Evolutionary conservation across 2,329 filamentous ascomycete species (phyloP).

Genomic region (Fusarium tjaetaba): DNA sequence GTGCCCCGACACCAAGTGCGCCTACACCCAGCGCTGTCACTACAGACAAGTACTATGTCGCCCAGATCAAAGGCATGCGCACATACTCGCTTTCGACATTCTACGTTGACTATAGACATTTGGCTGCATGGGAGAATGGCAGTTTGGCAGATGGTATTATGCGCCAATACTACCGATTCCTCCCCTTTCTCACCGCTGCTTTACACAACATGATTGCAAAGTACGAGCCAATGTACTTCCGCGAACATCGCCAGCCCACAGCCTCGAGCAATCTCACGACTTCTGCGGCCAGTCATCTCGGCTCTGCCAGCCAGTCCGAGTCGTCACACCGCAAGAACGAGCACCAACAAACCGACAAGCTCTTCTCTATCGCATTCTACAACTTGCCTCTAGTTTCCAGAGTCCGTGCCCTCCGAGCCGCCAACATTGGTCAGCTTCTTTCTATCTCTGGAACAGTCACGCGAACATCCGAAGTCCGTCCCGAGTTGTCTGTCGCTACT

Average conservation of each 20-base stretch:
- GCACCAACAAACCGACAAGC: conserved; percentile 96
- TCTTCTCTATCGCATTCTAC: conserved; percentile 94
- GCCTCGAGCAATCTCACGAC: conserved; percentile 77
- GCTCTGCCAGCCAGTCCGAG: conserved; percentile 71
- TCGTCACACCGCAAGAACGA: conserved; percentile 81
- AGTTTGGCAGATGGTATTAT: conserved; percentile 87
- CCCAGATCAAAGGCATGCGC: conserved; percentile 82
- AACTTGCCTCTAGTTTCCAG: conserved; percentile 89
- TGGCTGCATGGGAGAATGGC: conserved; percentile 79
- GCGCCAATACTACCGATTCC: conserved; percentile 92
- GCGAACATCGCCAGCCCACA: conserved; percentile 87
- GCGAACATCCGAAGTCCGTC: conserved; percentile 94
- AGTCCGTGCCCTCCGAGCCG: conserved; percentile 84
- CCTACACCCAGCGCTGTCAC: conserved; percentile 76
- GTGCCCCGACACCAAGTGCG: conserved; percentile 60
- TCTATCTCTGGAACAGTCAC: conserved; percentile 98
- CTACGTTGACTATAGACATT: conserved; percentile 88
- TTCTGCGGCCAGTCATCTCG: conserved; percentile 71
- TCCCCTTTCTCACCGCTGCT: conserved; percentile 88
- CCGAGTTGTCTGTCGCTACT: conserved; percentile 90
- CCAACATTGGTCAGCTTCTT: conserved; percentile 90
- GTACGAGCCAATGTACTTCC: conserved; percentile 93
- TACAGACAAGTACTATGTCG: conserved; percentile 85
- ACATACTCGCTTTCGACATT: conserved; percentile 82
- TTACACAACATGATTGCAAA: conserved; percentile 94